phyloP scores from a whole-genome alignment of 164 flowering plant species.

The Paratinospora sagittata region DNA sequence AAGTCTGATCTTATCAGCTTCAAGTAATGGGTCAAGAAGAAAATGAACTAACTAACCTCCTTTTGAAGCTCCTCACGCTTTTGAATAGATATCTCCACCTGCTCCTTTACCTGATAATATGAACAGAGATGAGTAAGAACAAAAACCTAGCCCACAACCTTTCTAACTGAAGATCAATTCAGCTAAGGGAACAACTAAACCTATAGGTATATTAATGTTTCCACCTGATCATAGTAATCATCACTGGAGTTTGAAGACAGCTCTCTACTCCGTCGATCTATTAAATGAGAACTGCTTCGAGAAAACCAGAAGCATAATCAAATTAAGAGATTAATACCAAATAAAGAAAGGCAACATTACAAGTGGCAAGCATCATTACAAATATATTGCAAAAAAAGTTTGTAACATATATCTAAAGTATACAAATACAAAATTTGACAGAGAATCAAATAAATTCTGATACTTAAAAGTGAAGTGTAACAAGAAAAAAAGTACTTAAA shows the following conservation, averaged over 20 bases:
- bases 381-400: background rate
- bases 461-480: background rate
- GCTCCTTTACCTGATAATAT: slow-evolving; percentile 40
- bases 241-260: slow-evolving; percentile 45
- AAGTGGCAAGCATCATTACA: background rate
- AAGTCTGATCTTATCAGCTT: background rate
- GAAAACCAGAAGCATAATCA: slow-evolving; percentile 3
- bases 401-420: too few relatives aligned
- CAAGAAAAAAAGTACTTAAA: background rate
- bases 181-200: background rate
- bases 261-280: slow-evolving; percentile 42
- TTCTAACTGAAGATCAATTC: background rate
- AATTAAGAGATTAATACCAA: background rate
- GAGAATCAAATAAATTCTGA: background rate
- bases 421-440: background rate
- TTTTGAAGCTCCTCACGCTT: slow-evolving; percentile 59
- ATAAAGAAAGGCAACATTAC: background rate
- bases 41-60: slow-evolving; percentile 49
- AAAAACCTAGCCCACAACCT: slow-evolving; percentile 4
- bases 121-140: slow-evolving; percentile 3
- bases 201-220: slow-evolving; percentile 7
- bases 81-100: slow-evolving; percentile 42
- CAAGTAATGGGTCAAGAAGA: background rate
- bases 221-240: slow-evolving; percentile 45
- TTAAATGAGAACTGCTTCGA: slow-evolving; percentile 36